Percentiles rank a stretch among this genome's conserved stretches.
These are phyloP conservation scores for Plasmopara muralis DNA, from an alignment of 352 stramenopile species.

Conservation along the genomic window DNA sequence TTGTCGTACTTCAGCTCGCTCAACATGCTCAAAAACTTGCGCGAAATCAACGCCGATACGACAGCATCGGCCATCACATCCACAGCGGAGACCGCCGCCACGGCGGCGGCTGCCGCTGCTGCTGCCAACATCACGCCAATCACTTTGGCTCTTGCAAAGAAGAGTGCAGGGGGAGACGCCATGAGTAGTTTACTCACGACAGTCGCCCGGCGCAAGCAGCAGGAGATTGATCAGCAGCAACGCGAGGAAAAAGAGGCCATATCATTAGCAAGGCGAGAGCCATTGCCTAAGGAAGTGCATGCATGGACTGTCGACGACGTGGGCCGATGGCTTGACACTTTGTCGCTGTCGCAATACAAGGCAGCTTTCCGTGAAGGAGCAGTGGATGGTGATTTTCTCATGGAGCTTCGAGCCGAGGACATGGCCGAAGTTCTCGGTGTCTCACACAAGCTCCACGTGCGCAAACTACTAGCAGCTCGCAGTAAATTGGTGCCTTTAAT, in stretches of 20 bases:
- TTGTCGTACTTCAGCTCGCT: conserved; percentile 93
- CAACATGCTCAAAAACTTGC: conserved; percentile 92
- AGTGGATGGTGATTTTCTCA: conserved; percentile 89
- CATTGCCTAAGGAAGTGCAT: conserved; percentile 64
- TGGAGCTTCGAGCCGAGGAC: conserved; percentile 89
- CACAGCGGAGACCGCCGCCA: no score
- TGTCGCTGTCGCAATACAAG: conserved; percentile 90
- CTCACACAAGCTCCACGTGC: conserved; percentile 88
- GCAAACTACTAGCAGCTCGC: conserved; percentile 72
- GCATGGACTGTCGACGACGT: conserved; percentile 90
- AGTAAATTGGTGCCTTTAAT: no score
- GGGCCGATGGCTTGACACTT: conserved; percentile 84
- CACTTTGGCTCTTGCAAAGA: no score
- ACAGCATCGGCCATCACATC: conserved; percentile 68
- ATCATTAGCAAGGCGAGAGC: conserved; percentile 34
- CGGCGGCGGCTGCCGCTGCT: no score
- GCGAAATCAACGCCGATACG: conserved; percentile 92
- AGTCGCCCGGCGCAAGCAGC: no score
- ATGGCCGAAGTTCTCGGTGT: conserved; percentile 87
- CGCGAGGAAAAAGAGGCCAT: conserved; percentile 32
- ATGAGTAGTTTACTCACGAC: no score
- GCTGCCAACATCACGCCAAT: no score
- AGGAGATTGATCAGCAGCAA: no score
- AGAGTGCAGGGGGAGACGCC: no score
- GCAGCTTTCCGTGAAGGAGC: conserved; percentile 82